Percentiles rank a stretch among this genome's conserved stretches.
These are phyloP conservation scores for Apiospora phragmitis DNA, from an alignment of 2,329 filamentous ascomycete species.

Conservation along the genomic window DNA sequence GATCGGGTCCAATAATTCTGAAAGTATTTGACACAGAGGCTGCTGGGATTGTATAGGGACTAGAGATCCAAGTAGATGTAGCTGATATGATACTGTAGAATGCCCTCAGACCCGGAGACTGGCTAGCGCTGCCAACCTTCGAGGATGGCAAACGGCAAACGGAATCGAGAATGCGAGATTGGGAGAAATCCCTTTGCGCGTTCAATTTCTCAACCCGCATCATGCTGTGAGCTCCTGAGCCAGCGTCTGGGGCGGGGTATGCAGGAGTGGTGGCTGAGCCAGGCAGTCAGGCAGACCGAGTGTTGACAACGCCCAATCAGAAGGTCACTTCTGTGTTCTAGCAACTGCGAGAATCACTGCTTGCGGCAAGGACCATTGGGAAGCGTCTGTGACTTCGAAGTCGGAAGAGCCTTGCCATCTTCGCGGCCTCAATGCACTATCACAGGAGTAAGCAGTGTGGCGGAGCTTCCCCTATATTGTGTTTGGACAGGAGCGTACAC, in stretches of 20 bases:
- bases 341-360: neutral
- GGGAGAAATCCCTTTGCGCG: neutral
- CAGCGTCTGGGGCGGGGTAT: neutral
- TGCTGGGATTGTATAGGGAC: neutral
- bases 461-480: neutral
- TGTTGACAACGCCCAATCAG: neutral
- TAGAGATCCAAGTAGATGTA: neutral
- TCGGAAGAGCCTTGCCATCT: neutral
- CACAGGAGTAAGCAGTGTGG: neutral
- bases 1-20: neutral
- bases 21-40: neutral
- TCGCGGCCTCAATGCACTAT: neutral
- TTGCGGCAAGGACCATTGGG: neutral
- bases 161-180: neutral
- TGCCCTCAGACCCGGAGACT: neutral
- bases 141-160: neutral
- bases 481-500: neutral
- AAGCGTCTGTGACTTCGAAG: neutral
- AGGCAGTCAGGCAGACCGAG: neutral
- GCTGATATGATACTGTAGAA: neutral
- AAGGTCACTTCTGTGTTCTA: neutral
- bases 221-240: neutral
- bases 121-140: neutral
- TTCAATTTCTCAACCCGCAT: neutral
- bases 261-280: neutral